These are phyloP conservation scores for Pythium volutum DNA, from an alignment of 352 stramenopile species.

Conservation along the genomic window DNA sequence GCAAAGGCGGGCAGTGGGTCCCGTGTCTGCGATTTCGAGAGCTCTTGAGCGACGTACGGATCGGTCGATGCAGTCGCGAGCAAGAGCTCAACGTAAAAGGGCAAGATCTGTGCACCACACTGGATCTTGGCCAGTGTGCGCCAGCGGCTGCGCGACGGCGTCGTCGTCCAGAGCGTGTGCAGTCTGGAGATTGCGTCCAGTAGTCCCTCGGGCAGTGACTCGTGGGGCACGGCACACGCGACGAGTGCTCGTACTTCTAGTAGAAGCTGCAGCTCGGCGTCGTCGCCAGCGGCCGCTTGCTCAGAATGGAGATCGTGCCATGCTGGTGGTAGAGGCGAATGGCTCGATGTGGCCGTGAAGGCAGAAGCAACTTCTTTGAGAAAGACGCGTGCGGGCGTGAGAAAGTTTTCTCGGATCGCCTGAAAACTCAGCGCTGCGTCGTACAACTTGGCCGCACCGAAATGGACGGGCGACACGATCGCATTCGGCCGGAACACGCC, in stretches of 20 bases:
- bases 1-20: conserved; percentile 35
- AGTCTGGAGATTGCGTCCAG: conserved; percentile 36
- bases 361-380: conserved; percentile 36
- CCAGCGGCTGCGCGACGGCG: conserved; percentile 9
- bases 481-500: conserved; percentile 44
- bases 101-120: conserved; percentile 7
- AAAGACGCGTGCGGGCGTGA: conserved; percentile 41
- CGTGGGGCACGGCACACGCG: conserved; percentile 35
- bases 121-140: conserved; percentile 15
- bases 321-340: too few species aligned
- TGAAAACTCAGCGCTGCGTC: conserved; percentile 46
- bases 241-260: conserved; percentile 27
- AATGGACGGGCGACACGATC: conserved; percentile 43
- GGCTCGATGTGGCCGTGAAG: background rate
- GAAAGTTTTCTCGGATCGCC: conserved; percentile 56
- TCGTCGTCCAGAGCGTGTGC: conserved; percentile 23
- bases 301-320: conserved; percentile 30
- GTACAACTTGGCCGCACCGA: conserved; percentile 35
- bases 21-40: background rate
- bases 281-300: conserved; percentile 6
- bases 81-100: conserved; percentile 25
- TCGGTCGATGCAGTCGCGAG: conserved; percentile 12
- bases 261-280: conserved; percentile 43
- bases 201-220: conserved; percentile 37
- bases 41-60: background rate